phyloP scores from a whole-genome alignment of 2,329 filamentous ascomycete species.

The Fusarium foetens region DNA sequence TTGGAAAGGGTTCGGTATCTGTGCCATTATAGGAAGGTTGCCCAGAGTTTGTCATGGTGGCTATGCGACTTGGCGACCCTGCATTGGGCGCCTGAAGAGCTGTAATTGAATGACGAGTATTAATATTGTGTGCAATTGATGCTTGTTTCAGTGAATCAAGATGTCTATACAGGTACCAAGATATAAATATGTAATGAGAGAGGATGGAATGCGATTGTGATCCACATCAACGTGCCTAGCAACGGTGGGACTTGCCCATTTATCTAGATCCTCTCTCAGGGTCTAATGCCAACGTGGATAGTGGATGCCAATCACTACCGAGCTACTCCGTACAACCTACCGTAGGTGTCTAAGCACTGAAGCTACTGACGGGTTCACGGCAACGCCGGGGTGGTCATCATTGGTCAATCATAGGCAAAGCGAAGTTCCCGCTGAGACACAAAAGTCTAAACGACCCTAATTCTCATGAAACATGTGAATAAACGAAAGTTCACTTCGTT shows the following conservation, averaged over 20 bases:
- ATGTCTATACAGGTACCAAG: background rate
- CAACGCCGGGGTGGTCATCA: background rate
- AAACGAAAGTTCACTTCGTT: background rate
- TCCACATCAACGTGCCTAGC: slow-evolving; percentile 27
- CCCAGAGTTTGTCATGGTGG: slow-evolving; percentile 31
- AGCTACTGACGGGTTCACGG: background rate
- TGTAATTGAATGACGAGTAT: background rate
- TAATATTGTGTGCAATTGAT: background rate
- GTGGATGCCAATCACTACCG: background rate
- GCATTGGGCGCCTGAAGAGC: background rate
- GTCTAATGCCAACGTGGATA: background rate
- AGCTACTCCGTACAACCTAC: background rate
- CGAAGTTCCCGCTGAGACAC: background rate
- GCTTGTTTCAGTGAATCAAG: background rate
- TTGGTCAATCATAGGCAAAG: background rate
- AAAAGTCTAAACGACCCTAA: background rate
- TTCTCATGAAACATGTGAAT: background rate
- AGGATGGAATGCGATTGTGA: slow-evolving; percentile 14
- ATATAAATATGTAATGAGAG: slow-evolving; percentile 2
- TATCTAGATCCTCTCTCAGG: slow-evolving; percentile 13
- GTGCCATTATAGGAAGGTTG: slow-evolving; percentile 28
- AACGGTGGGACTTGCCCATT: slow-evolving; percentile 26
- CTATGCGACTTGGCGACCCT: slow-evolving; percentile 11
- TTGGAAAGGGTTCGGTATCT: slow-evolving; percentile 44
- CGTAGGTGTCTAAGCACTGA: background rate